Evolutionary conservation across 805 yeast genomes (phyloP).

Genomic region (Citeromyces nyonsensis): DNA sequence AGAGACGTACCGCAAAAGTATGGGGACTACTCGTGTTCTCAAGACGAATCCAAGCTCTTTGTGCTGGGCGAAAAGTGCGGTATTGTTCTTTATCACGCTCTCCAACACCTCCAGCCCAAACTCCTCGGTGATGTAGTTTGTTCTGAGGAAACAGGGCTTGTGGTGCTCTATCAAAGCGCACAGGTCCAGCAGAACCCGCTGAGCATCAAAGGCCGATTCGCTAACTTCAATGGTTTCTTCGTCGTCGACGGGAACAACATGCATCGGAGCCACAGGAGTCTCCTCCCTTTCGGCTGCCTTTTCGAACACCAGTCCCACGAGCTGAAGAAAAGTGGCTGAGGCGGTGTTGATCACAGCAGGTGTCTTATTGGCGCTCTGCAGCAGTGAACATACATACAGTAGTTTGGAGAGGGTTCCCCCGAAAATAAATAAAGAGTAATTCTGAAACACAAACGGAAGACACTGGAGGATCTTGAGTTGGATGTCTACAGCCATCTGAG

Average conservation of each 20-base stretch:
- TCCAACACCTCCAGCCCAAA: slow-evolving; percentile 78
- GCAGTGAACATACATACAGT: slow-evolving; percentile 52
- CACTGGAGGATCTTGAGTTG: slow-evolving; percentile 79
- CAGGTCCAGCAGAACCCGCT: slow-evolving; percentile 53
- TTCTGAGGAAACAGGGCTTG: slow-evolving; percentile 35
- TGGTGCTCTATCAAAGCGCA: slow-evolving; percentile 51
- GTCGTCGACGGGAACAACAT: slow-evolving; percentile 27
- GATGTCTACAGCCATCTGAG: slow-evolving; percentile 63
- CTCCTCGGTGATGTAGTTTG: slow-evolving; percentile 37
- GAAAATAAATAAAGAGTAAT: slow-evolving; percentile 36
- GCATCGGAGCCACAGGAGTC: neutral
- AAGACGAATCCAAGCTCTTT: slow-evolving; percentile 52
- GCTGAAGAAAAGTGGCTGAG: slow-evolving; percentile 81
- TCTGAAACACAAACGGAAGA: slow-evolving; percentile 59
- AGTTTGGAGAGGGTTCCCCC: slow-evolving; percentile 43
- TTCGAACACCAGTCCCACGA: slow-evolving; percentile 68
- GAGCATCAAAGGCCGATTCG: slow-evolving; percentile 52
- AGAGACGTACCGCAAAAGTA: slow-evolving; percentile 52
- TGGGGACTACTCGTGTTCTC: slow-evolving; percentile 59
- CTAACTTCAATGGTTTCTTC: slow-evolving; percentile 25
- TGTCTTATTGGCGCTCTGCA: slow-evolving; percentile 54
- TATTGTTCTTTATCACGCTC: slow-evolving; percentile 55
- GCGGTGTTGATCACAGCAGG: slow-evolving; percentile 82
- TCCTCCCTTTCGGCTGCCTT: slow-evolving; percentile 18
- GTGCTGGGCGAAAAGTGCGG: slow-evolving; percentile 34